Base-by-base conservation (phyloP, 331 rosid genomes). In the Phaseolus coccineus region DNA sequence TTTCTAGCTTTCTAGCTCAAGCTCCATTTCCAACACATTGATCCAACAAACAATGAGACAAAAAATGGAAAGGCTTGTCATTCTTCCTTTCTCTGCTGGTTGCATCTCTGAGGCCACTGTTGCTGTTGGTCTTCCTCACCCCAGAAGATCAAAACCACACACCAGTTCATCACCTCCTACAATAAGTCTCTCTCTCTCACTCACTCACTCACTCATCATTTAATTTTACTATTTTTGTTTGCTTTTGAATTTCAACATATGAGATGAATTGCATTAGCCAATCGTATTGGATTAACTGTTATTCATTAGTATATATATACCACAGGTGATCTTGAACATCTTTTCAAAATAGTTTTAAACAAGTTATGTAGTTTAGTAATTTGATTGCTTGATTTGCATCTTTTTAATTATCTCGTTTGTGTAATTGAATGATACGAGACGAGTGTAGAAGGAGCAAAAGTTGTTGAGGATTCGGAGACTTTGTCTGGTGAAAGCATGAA, bases 61-160 rank as follows among this genome's bases (percentile, higher is more conserved):
- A 30, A 85, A 82, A 88, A 85, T 92, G 96, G 97, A 92, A 81
- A 92, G 96, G 81, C 84, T 92, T 73, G 88, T 92, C 3, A 88
- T 93, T 78, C 96, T 96, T 89, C 99, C 99, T 52, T 96, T 93
- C 82, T 85, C 99, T 3, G 77, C 87, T 31, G 98, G 99, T 44
- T 96, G 97, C 28, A 83, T 91, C 83, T 96, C 99, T 30, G 93
- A 93, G 70, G 91, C 97, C 1, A 91, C 92, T 33, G 91, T 96
- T 71, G 97, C 96, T 52, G 91, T 93, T 3, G 96, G 91, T 27
- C 42, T 81, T 78, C 94, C 85, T n/a, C 90, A 73, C 24, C 88
- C 90, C 44, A 81, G 88, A 88, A 89, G 86, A 85, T 88, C 98
- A 42, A 90, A 87, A 87, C 30, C 81, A 65, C 71, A 79, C 68